These are phyloP conservation scores for Podaxis rugospora DNA, from an alignment of 768 basidiomycete species.

Conservation along the genomic window DNA sequence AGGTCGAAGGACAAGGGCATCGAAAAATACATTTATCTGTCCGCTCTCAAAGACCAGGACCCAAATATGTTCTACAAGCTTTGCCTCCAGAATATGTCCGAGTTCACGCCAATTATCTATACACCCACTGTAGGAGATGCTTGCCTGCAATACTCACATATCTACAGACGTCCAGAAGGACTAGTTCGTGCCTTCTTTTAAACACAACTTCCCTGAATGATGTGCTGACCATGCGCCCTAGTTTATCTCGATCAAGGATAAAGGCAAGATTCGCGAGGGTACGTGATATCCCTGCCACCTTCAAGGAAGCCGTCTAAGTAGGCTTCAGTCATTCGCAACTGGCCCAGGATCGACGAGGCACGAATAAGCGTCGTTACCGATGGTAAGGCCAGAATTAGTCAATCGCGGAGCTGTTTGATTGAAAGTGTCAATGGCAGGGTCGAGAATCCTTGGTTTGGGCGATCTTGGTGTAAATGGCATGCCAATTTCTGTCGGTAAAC, in stretches of 20 bases:
- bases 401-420: slow-evolving; percentile 16
- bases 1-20: slow-evolving; percentile 70
- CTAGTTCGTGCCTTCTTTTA: slow-evolving; percentile 37
- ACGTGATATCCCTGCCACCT: slow-evolving; percentile 1
- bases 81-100: slow-evolving; percentile 66
- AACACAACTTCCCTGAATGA: not conserved
- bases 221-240: slow-evolving; percentile 23
- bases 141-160: slow-evolving; percentile 78
- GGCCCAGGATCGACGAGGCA: slow-evolving; percentile 70
- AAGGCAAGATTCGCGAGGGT: slow-evolving; percentile 66
- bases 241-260: slow-evolving; percentile 81
- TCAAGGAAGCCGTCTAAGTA: not conserved
- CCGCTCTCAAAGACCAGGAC: slow-evolving; percentile 69
- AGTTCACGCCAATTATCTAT: slow-evolving; percentile 78
- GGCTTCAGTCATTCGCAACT: slow-evolving; percentile 55
- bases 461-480: slow-evolving; percentile 82
- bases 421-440: slow-evolving; percentile 40
- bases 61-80: slow-evolving; percentile 75
- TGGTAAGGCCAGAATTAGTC: slow-evolving; percentile 34
- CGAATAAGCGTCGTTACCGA: slow-evolving; percentile 92
- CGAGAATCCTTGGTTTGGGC: slow-evolving; percentile 85
- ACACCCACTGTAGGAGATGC: slow-evolving; percentile 93
- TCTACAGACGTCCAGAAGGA: slow-evolving; percentile 72
- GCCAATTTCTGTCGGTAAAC: slow-evolving; percentile 90
- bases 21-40: slow-evolving; percentile 85